Base-by-base conservation (phyloP, 805 yeast species). In the Starmerella khaoyaiensis region DNA sequence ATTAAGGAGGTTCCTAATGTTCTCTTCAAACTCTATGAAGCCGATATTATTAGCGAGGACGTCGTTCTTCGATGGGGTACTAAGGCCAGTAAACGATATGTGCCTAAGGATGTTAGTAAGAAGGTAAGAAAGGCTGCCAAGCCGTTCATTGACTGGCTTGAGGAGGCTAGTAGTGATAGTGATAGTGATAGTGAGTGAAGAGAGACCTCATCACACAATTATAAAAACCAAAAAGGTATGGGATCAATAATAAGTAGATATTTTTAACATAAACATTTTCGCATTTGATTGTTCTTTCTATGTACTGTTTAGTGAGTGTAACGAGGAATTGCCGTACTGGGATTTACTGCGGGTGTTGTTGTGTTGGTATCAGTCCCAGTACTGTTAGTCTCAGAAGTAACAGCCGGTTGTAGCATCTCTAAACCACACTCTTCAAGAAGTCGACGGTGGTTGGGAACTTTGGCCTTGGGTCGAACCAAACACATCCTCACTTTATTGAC, bases 51-150 rank as follows among this genome's bases (percentile, higher is more conserved):
- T 33, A 72, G 82, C 34, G 98, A 90, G 63, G 94, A 80, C 40
- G 79, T 72, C 29, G 70, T 83, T 35, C 58, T 69, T 51, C 71
- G 71, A 33, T 90, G 94, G 83, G 96, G 95, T 54, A 71, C 87
- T 36, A 84, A 75, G 62, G 86, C 81, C 33, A 79, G 94, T 36
- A 84, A 84, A 68, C 86, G 84, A 61, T 90, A 77, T 54, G 95
- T 90, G 43, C 80, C 93, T 44, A 90, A 87, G 65, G 93, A 83
- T 32, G 69, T 75, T 23, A 78, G 93, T 36, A 87, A 87, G 67
- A 87, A 81, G 70, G 94, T 86, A 35, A 80, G 95, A 62, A 81
- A 76, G 63, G 90, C 95, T 31, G 96, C 96, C 44, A 86, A 84
- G 63, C 94, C 97, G 21, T 90, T 90, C 64, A 65, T 90, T 47